phyloP scores from a whole-genome alignment of 2,329 filamentous ascomycete genomes.

The Nemania serpens region DNA sequence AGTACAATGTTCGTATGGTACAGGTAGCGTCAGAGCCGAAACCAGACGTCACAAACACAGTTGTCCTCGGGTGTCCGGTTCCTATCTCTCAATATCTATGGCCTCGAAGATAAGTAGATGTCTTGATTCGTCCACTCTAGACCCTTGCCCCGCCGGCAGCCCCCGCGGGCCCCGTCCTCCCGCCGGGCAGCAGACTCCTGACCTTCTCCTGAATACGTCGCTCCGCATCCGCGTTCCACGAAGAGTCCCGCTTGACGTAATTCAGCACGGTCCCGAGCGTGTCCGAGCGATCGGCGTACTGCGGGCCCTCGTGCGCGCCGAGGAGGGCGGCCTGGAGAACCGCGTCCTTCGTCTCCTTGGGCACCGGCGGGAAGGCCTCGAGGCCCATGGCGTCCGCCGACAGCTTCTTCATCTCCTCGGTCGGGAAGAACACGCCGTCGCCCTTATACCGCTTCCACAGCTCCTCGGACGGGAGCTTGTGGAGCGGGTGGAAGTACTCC shows the following conservation, averaged over 20 bases:
- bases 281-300: conserved; percentile 38
- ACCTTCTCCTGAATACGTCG: conserved; percentile 38
- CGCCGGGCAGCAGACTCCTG: conserved; percentile 32
- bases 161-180: background rate
- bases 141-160: conserved; percentile 18
- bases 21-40: conserved; percentile 22
- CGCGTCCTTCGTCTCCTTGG: conserved; percentile 34
- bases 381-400: conserved; percentile 27
- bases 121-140: background rate
- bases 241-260: conserved; percentile 45
- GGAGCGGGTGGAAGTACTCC: conserved; percentile 38
- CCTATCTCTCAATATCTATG: background rate
- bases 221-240: conserved; percentile 36
- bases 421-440: conserved; percentile 47
- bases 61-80: background rate
- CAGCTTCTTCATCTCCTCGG: conserved; percentile 40
- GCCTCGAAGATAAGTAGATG: background rate
- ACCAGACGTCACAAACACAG: background rate
- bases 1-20: conserved; percentile 32
- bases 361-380: conserved; percentile 24
- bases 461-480: conserved; percentile 31
- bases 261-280: conserved; percentile 41
- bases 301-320: conserved; percentile 44
- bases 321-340: conserved; percentile 45
- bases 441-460: conserved; percentile 35